A percentile compares a stretch with the other conserved stretches of the same genome.
These are phyloP conservation scores for Lachancea kluyveri DNA, from an alignment of 805 yeast species.

Conservation along the genomic window DNA sequence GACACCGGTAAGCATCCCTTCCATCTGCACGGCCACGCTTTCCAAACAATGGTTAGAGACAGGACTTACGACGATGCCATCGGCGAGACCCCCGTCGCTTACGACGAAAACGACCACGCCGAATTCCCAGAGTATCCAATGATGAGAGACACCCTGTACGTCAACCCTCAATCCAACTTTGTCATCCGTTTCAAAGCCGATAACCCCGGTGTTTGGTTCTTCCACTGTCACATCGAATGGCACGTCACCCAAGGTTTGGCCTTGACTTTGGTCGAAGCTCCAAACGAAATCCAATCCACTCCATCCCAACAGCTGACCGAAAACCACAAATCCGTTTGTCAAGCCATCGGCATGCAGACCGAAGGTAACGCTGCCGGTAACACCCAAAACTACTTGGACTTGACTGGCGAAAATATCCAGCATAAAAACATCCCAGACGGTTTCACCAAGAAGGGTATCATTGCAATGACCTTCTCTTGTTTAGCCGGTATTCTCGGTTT, in stretches of 20 bases:
- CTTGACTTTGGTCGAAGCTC: conserved; percentile 75
- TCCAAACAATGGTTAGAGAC: conserved; percentile 78
- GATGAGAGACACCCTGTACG: conserved; percentile 76
- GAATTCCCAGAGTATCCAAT: conserved; percentile 70
- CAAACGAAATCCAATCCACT: conserved; percentile 53
- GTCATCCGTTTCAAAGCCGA: conserved; percentile 84
- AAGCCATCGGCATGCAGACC: conserved; percentile 42
- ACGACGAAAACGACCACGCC: conserved; percentile 43
- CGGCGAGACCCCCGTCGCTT: conserved; percentile 48
- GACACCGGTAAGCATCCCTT: conserved; percentile 96
- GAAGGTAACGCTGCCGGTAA: conserved; percentile 91
- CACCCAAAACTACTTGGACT: conserved; percentile 52
- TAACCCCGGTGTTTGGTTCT: conserved; percentile 97
- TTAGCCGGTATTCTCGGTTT: conserved; percentile 82
- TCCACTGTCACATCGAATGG: conserved; percentile 99
- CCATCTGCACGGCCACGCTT: conserved; percentile 87
- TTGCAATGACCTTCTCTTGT: conserved; percentile 88
- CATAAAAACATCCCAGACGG: conserved; percentile 66
- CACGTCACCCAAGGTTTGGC: conserved; percentile 95
- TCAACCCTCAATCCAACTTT: conserved; percentile 78
- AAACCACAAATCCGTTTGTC: conserved; percentile 56
- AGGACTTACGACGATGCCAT: conserved; percentile 47
- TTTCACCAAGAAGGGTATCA: conserved; percentile 92
- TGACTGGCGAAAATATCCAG: conserved; percentile 73
- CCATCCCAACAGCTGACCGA: conserved; percentile 53